phyloP scores from a whole-genome alignment of 352 stramenopile species.

The Saprolegnia parasitica region DNA sequence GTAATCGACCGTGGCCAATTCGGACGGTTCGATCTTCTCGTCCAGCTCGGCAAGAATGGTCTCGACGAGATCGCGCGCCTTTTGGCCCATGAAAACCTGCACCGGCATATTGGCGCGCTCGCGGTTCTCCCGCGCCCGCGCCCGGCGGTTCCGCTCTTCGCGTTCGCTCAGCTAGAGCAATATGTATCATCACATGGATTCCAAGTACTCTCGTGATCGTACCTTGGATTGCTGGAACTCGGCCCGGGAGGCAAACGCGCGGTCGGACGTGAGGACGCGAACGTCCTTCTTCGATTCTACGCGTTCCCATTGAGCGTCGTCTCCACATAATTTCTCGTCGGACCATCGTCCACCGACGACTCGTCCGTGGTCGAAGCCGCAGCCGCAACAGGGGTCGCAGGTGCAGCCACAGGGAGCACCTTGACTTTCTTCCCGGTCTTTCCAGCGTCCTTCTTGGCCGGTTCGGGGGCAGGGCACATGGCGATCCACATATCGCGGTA shows the following conservation, averaged over 20 bases:
- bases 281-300: conserved; percentile 30
- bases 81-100: conserved; percentile 88
- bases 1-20: conserved; percentile 25
- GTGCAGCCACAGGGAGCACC: conserved; percentile 10
- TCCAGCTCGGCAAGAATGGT: conserved; percentile 56
- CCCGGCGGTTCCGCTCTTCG: conserved; percentile 65
- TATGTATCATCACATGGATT: no score
- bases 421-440: conserved; percentile 15
- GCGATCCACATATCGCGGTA: conserved; percentile 91
- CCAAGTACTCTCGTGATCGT: conserved; percentile 33
- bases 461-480: conserved; percentile 9
- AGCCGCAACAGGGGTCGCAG: conserved; percentile 33
- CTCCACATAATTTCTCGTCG: neutral
- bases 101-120: conserved; percentile 87
- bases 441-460: conserved; percentile 28
- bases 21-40: conserved; percentile 9
- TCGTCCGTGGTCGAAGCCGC: no score
- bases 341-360: no score
- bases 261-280: conserved; percentile 56
- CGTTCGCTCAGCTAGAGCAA: conserved; percentile 20
- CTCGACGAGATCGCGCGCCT: conserved; percentile 86
- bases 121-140: conserved; percentile 85
- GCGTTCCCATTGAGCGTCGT: neutral
- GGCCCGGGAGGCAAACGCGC: conserved; percentile 68
- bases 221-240: conserved; percentile 63